phyloP scores from a whole-genome alignment of 257 asterid genomes.

The Solanum lignicaule region DNA sequence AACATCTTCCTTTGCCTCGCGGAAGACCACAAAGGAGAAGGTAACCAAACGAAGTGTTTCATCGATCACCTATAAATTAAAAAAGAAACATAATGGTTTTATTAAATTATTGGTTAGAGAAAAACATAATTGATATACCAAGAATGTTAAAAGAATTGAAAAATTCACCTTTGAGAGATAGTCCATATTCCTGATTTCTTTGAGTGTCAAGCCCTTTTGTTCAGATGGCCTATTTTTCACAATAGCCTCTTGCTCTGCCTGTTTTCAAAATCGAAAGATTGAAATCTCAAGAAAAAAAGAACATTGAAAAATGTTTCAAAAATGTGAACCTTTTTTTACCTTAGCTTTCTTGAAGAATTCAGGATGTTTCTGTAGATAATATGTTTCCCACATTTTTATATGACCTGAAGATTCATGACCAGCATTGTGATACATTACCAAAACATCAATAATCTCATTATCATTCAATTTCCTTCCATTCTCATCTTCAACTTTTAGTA shows the following conservation, averaged over 20 bases:
- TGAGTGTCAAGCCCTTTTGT: slow-evolving; percentile 50
- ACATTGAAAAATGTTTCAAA: not conserved
- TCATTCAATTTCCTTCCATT: slow-evolving; percentile 50
- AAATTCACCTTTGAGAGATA: slow-evolving; percentile 57
- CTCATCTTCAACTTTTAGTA: slow-evolving; percentile 60
- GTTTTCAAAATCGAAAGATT: not conserved
- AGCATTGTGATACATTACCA: slow-evolving; percentile 86
- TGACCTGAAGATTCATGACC: slow-evolving; percentile 98
- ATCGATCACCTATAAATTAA: slow-evolving; percentile 50
- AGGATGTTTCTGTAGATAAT: slow-evolving; percentile 55
- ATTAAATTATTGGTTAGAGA: not conserved
- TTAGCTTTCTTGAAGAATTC: slow-evolving; percentile 59
- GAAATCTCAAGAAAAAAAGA: too few species aligned
- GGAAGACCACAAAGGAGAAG: slow-evolving; percentile 66
- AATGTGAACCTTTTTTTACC: slow-evolving; percentile 21
- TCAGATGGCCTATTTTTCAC: slow-evolving; percentile 48
- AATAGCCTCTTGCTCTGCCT: slow-evolving; percentile 81
- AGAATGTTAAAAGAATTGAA: not conserved
- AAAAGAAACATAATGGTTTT: not conserved
- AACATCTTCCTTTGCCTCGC: slow-evolving; percentile 73
- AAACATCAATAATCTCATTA: slow-evolving; percentile 69
- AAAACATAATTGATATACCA: not conserved
- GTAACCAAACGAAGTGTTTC: slow-evolving; percentile 82
- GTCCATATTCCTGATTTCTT: slow-evolving; percentile 67
- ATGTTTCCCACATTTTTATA: slow-evolving; percentile 73